Percentiles rank a stretch among this genome's conserved stretches.
Evolutionary conservation across 169 alveolate species (phyloP).

Genomic region (Plasmodium sp.): DNA sequence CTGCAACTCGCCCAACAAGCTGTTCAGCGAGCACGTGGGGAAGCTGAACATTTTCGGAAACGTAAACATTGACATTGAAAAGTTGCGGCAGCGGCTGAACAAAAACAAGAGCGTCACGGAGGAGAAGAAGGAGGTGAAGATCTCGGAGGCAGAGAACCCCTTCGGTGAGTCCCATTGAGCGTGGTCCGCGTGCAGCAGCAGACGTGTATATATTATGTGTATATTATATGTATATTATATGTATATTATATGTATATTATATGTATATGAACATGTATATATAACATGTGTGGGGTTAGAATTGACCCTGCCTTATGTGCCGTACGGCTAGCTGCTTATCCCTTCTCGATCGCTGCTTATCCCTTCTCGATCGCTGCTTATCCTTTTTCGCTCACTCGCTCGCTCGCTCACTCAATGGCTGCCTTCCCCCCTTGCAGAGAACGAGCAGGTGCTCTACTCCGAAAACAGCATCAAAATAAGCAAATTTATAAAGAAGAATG

Average conservation of each 20-base stretch:
- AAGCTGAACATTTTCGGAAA: conserved; percentile 53
- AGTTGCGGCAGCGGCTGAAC: conserved; percentile 26
- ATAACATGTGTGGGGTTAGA: background rate
- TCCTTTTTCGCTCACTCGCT: too few species aligned
- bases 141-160: conserved; percentile 31
- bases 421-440: background rate
- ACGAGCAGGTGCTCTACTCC: conserved; percentile 44
- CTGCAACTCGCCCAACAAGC: conserved; percentile 44
- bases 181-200: background rate
- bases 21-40: conserved; percentile 42
- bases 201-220: background rate
- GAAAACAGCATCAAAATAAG: conserved; percentile 57
- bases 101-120: conserved; percentile 38
- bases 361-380: too few species aligned
- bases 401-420: too few species aligned
- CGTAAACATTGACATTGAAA: conserved; percentile 36
- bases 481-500: conserved; percentile 46
- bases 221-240: background rate
- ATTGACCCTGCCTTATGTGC: background rate
- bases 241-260: background rate
- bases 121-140: conserved; percentile 67
- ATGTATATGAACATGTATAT: background rate
- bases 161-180: conserved; percentile 20
- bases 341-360: background rate
- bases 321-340: background rate